Evolutionary conservation across 768 basidiomycete species (phyloP), one percentile per base, ranked within the genome.

Genomic region (Holtermannia corniformis): DNA sequence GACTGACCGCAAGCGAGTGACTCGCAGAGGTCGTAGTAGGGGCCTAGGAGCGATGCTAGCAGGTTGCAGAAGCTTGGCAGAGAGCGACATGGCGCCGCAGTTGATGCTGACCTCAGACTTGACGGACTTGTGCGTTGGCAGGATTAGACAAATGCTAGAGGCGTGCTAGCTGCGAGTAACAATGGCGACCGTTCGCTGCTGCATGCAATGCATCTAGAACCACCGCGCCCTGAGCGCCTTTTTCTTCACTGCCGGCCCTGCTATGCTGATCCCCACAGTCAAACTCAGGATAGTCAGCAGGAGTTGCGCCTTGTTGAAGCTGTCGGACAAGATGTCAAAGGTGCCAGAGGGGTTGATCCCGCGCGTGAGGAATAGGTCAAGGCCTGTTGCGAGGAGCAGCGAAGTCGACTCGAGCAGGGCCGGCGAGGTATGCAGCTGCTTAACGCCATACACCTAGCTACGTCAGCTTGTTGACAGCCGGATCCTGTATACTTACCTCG

Each of bases 401-500:
- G 90, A 90, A 0, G 90, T 96, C 3, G 89, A 92, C 72, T 97
- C 93, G 22, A 95, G 80, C 2, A 87, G 77, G 0, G 91, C 82
- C 0, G 92, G 87, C 0, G 87, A 79, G 1, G 91, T 84, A 14
- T 85, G 60, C 45, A 97, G 83, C 16, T 76, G 75, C 40, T 78
- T 77, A n/a, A 82, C 77, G 47, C 82, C 81, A 13, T 81, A 78
- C 26, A 90, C 80, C 86, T 88, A 62, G 21, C 42, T 37, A n/a
- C 4, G 14, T 28, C 22, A 41, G 27, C 16, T 5, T 25, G 41
- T 24, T 28, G 48, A 47, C 4, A 51, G 23, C 21, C 16, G 27
- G 49, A 23, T n/a, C n/a, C n/a, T 5, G 22, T n/a, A 20, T 5
- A 72, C 75, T 24, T 47, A 81, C 82, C 64, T 78, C 71, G 62